Evolutionary conservation across 106 monocot genomes (phyloP).

Genomic region (Narthecium ossifragum): DNA sequence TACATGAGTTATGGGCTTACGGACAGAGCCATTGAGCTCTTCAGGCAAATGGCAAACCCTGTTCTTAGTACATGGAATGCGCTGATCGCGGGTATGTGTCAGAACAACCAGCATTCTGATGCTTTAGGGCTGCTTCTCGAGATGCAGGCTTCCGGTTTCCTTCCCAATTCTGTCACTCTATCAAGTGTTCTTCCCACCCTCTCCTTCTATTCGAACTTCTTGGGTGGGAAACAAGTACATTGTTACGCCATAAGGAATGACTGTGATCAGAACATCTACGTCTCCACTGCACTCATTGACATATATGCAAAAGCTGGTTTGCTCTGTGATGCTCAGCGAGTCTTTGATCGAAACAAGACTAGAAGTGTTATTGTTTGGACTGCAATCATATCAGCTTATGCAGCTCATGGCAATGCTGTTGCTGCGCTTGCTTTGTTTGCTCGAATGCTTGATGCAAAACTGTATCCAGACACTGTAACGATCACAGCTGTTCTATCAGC

Average conservation of each 20-base stretch:
- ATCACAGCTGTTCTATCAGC: conserved; percentile 36
- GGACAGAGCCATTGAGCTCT: conserved; percentile 23
- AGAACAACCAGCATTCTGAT: conserved; percentile 18
- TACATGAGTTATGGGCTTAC: conserved; percentile 44
- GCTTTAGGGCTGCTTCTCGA: conserved; percentile 11
- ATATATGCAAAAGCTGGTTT: conserved; percentile 5
- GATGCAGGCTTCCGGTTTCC: conserved; percentile 31
- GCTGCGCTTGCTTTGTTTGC: neutral
- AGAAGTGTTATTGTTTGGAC: conserved; percentile 6
- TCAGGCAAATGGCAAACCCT: conserved; percentile 8
- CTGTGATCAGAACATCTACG: conserved; percentile 28
- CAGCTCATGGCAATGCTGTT: conserved; percentile 4
- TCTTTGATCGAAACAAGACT: neutral
- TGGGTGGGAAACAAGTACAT: conserved; percentile 29
- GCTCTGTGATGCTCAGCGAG: conserved; percentile 4
- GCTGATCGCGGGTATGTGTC: conserved; percentile 27
- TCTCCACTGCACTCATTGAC: conserved; percentile 21
- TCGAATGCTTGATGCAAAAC: neutral
- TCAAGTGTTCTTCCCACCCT: conserved; percentile 30
- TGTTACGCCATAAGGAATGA: conserved; percentile 30
- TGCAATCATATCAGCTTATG: conserved; percentile 10
- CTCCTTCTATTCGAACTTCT: conserved; percentile 30
- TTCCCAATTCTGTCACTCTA: conserved; percentile 34
- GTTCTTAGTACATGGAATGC: conserved; percentile 38
- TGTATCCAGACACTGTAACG: conserved; percentile 12